A percentile compares a stretch with the other conserved stretches of the same genome.
Evolutionary conservation across 2,329 filamentous ascomycete species (phyloP).

Genomic region (Beauveria pseudobassiana): DNA sequence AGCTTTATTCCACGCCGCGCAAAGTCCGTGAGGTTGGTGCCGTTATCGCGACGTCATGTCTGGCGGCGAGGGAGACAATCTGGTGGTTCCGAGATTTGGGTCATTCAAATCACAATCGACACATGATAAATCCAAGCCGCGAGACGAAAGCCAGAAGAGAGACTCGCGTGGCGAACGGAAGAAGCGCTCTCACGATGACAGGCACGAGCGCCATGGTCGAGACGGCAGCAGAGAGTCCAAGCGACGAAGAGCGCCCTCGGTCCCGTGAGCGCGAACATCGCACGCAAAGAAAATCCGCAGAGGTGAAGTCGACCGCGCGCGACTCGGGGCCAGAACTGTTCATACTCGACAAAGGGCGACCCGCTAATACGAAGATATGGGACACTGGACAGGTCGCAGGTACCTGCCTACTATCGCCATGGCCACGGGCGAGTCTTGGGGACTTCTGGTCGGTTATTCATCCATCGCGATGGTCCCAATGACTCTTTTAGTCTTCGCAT

Average conservation of each 20-base stretch:
- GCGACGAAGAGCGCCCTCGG: conserved; percentile 13
- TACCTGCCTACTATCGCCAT: conserved; percentile 63
- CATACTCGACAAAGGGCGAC: conserved; percentile 68
- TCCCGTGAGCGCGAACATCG: not conserved
- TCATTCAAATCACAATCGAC: conserved; percentile 52
- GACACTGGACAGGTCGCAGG: conserved; percentile 59
- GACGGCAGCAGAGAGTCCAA: conserved; percentile 14
- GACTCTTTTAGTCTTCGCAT: conserved; percentile 46
- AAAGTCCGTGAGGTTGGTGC: not conserved
- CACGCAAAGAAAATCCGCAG: conserved; percentile 1
- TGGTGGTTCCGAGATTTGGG: conserved; percentile 58
- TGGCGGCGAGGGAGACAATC: conserved; percentile 18
- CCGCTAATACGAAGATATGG: conserved; percentile 68
- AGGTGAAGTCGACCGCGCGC: not conserved
- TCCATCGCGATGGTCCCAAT: conserved; percentile 57
- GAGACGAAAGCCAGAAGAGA: conserved; percentile 14
- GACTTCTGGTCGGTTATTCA: conserved; percentile 47
- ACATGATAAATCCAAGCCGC: conserved; percentile 28
- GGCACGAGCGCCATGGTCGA: conserved; percentile 13
- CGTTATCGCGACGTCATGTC: conserved; percentile 21
- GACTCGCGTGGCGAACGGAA: conserved; percentile 11
- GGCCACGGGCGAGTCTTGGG: conserved; percentile 69
- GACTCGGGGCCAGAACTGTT: conserved; percentile 29
- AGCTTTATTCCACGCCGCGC: not conserved
- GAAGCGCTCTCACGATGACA: conserved; percentile 11